Conservation (phyloP, 179 eudicot genomes). For the Sideroxylon spinosum region DNA sequence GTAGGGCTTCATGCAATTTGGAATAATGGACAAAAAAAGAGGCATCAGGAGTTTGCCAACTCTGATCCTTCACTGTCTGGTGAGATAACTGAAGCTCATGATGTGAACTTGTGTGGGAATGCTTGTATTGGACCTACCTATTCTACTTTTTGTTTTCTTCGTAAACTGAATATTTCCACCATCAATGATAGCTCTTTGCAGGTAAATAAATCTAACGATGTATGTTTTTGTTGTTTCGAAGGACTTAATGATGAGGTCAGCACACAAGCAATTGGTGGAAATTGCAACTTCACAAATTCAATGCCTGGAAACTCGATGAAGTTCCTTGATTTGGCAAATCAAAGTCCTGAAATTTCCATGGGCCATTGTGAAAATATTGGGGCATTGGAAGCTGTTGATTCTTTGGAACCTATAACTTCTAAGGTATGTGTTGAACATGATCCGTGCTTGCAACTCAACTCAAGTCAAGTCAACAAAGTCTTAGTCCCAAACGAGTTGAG, state of each 20-base stretch:
- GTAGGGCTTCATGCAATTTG: conserved; percentile 22
- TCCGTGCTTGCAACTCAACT: neutral
- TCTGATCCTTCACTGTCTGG: conserved; percentile 14
- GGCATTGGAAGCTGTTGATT: conserved; percentile 16
- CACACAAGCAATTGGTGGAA: conserved; percentile 9
- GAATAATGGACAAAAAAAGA: conserved; percentile 22
- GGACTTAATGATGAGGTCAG: neutral
- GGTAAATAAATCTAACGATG: neutral
- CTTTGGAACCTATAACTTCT: conserved; percentile 11
- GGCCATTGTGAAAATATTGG: conserved; percentile 2
- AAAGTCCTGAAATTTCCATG: conserved; percentile 13
- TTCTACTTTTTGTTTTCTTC: neutral
- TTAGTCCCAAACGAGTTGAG: too few relatives aligned
- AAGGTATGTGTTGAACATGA: conserved; percentile 13
- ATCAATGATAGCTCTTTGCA: neutral
- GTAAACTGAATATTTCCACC: conserved; percentile 16
- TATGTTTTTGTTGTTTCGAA: too few relatives aligned
- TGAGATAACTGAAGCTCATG: conserved; percentile 22
- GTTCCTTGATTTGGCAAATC: conserved; percentile 14
- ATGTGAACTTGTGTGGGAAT: conserved; percentile 13
- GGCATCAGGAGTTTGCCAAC: conserved; percentile 23
- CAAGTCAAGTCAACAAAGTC: too few relatives aligned
- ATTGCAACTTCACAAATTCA: conserved; percentile 8
- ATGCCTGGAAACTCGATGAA: conserved; percentile 8
- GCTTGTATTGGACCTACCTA: conserved; percentile 13